Evolutionary conservation across 768 basidiomycete species (phyloP).

Genomic region (Lentinula raphanica): DNA sequence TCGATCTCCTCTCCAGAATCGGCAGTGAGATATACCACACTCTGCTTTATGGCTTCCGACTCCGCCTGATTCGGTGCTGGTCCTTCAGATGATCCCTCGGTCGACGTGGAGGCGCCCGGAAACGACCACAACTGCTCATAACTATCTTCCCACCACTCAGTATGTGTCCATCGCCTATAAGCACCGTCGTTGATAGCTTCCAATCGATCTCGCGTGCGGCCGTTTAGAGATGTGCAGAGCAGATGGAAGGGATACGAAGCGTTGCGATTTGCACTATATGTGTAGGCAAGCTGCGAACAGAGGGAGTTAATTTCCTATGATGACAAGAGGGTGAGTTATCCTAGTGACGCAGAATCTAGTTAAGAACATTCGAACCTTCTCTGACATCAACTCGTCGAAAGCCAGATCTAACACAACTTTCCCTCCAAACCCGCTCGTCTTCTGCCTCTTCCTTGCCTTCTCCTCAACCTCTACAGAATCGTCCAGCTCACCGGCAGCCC

Average conservation of each 20-base stretch:
- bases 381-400: slow-evolving; percentile 90
- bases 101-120: slow-evolving; percentile 8
- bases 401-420: slow-evolving; percentile 81
- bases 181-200: slow-evolving; percentile 60
- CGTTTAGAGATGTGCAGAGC: slow-evolving; percentile 77
- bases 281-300: slow-evolving; percentile 85
- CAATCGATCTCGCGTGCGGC: slow-evolving; percentile 58
- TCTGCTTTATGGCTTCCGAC: slow-evolving; percentile 29
- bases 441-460: slow-evolving; percentile 21
- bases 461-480: slow-evolving; percentile 37
- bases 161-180: slow-evolving; percentile 75
- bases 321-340: too few relatives aligned
- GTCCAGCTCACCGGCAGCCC: slow-evolving; percentile 60
- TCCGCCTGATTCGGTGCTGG: neutral
- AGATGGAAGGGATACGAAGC: slow-evolving; percentile 68
- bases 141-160: slow-evolving; percentile 78
- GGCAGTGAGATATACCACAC: slow-evolving; percentile 88
- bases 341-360: neutral
- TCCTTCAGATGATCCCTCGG: neutral
- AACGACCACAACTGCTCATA: slow-evolving; percentile 65
- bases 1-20: slow-evolving; percentile 83
- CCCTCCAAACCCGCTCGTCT: slow-evolving; percentile 46
- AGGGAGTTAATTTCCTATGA: slow-evolving; percentile 88
- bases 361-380: slow-evolving; percentile 68
- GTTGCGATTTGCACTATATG: slow-evolving; percentile 82